Evolutionary conservation across 495 filamentous ascomycete genomes (phyloP), one percentile per base, ranked within the genome.

Genomic region (Penicillium lividum): DNA sequence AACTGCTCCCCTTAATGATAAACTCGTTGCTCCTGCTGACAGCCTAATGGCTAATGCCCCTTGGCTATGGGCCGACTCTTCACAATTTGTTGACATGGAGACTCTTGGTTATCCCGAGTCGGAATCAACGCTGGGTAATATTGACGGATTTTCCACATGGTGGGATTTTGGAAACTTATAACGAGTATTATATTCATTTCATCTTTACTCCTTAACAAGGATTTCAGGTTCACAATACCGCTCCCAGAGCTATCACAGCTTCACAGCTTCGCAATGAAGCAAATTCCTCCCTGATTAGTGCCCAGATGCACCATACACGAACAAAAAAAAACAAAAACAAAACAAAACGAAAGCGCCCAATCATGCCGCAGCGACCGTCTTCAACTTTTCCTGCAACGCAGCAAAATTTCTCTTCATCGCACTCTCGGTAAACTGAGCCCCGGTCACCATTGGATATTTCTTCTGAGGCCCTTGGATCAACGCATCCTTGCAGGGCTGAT

Each of bases 381-480:
- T 69, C 64, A 66, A 48, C 59, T 68, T 77, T 30, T 68, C 68
- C 53, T 72, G 63, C 59, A 67, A 59, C 30, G 68, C 72, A 40
- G 74, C 73, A 66, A 82, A 86, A 64, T 86, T 86, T 57, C 84
- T 74, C 60, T 81, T 69, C 71, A 86, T 81, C 13, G 84, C 83
- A n/a, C 70, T 77, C 28, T 77, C 59, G 33, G 79, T 84, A 61
- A 86, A 87, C 59, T 86, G 68, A 46, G 76, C 77, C 16, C 84
- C 83, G 0, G 85, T 85, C 44, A 85, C 76, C 52, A 71, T 64
- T 11, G 82, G 80, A 68, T 87, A 87, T 66, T 88, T 87, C 70
- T 81, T 81, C 64, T 68, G 28, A 11, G 84, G 84, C 3, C 84
- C 85, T 58, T 85, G 82, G 54, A 87, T 84, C 53, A 75, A 66